Conservation (phyloP, 371 early-diverging fungal genomes). For the Actinomucor elegans region DNA sequence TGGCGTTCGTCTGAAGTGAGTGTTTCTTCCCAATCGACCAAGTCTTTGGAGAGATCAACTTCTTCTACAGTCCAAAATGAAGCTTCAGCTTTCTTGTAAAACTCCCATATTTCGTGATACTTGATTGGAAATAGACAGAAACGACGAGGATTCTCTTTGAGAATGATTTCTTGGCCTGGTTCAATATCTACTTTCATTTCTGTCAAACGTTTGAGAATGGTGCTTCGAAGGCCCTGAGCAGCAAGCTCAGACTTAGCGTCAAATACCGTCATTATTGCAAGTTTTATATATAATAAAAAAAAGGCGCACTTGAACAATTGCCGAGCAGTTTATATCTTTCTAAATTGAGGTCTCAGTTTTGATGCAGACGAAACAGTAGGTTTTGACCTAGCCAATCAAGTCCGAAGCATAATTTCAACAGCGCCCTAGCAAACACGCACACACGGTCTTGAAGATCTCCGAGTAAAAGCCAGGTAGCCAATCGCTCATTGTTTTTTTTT, state of each 20-base stretch:
- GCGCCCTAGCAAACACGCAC: too few relatives aligned
- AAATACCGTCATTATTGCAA: slow-evolving; percentile 22
- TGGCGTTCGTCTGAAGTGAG: slow-evolving; percentile 91
- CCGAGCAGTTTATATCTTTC: too few relatives aligned
- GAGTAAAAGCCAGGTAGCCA: neutral
- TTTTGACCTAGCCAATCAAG: too few relatives aligned
- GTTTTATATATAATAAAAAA: too few relatives aligned
- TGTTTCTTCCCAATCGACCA: slow-evolving; percentile 89
- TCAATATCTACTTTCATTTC: slow-evolving; percentile 10
- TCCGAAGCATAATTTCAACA: too few relatives aligned
- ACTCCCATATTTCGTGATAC: slow-evolving; percentile 81
- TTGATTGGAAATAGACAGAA: slow-evolving; percentile 76
- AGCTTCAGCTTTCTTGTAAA: slow-evolving; percentile 99
- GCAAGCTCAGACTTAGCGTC: slow-evolving; percentile 19
- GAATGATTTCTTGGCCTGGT: slow-evolving; percentile 26
- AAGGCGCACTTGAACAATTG: too few relatives aligned
- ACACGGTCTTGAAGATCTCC: too few relatives aligned
- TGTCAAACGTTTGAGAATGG: slow-evolving; percentile 15
- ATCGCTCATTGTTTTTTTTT: too few relatives aligned
- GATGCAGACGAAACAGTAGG: too few relatives aligned
- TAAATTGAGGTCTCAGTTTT: too few relatives aligned
- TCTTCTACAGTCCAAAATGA: slow-evolving; percentile 99
- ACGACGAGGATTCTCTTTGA: slow-evolving; percentile 69
- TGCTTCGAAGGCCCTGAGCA: slow-evolving; percentile 7
- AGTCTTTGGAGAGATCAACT: slow-evolving; percentile 96